phyloP scores from a whole-genome alignment of 2,329 filamentous ascomycete species.

The Microcyclospora tardicrescens region DNA sequence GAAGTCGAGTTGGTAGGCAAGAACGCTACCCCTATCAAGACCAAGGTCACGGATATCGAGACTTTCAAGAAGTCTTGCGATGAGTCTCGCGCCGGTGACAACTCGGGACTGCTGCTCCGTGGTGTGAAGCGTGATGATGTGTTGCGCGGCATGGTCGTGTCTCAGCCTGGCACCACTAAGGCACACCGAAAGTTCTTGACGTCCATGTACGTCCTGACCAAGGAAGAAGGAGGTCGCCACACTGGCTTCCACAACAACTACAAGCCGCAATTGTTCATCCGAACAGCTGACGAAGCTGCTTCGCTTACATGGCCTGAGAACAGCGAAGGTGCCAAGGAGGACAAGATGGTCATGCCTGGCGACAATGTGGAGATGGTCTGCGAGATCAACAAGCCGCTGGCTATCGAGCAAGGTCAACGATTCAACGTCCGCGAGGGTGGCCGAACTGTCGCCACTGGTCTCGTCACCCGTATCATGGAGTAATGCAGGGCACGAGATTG shows the following conservation, averaged over 20 bases:
- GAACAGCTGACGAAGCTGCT: constrained; percentile 68
- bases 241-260: constrained; percentile 95
- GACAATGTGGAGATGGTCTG: constrained; percentile 98
- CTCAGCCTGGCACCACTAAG: constrained; percentile 70
- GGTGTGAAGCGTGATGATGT: constrained; percentile 94
- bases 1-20: constrained; percentile 94
- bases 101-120: constrained; percentile 92
- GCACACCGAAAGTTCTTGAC: constrained; percentile 83
- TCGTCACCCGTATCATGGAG: constrained; percentile 27
- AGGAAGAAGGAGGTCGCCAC: constrained; percentile 96
- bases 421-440: constrained; percentile 98
- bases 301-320: constrained; percentile 78
- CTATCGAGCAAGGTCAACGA: constrained; percentile 80
- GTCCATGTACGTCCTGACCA: constrained; percentile 92
- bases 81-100: constrained; percentile 90
- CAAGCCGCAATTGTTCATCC: constrained; percentile 89
- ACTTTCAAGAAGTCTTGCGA: constrained; percentile 99
- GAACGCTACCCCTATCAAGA: constrained; percentile 72
- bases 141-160: constrained; percentile 85
- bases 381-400: constrained; percentile 70
- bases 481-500: constrained; percentile 8
- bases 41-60: constrained; percentile 98
- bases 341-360: constrained; percentile 89
- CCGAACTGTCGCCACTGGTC: constrained; percentile 37
- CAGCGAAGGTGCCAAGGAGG: constrained; percentile 49